phyloP scores from a whole-genome alignment of 768 basidiomycete species.

The Russula earlei region DNA sequence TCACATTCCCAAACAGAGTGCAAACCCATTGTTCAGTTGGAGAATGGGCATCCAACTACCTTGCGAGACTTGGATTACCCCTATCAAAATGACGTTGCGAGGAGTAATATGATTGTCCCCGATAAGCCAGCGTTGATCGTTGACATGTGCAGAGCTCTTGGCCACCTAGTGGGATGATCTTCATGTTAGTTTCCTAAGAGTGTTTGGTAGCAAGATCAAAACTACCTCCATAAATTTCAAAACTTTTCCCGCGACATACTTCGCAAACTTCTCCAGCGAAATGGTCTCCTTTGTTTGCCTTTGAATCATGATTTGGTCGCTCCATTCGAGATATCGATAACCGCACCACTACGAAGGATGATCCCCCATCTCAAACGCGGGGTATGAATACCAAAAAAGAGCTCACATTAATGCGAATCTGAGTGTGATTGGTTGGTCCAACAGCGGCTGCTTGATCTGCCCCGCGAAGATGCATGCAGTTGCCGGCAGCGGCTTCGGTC shows the following conservation, averaged over 20 bases:
- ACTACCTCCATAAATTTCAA: not conserved
- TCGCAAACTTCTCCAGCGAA: conserved; percentile 1
- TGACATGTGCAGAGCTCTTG: not conserved
- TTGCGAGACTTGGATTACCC: conserved; percentile 5
- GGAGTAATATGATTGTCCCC: not conserved
- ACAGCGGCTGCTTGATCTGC: not conserved
- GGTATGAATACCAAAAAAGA: not conserved
- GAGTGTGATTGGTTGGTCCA: not conserved
- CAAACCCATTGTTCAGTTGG: not conserved
- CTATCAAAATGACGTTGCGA: not conserved
- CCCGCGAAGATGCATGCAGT: not conserved
- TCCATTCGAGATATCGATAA: not conserved
- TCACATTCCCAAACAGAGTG: not conserved
- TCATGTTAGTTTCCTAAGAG: not conserved
- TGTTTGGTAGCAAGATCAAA: not conserved
- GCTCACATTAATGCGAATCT: conserved; percentile 12
- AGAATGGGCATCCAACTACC: conserved; percentile 17
- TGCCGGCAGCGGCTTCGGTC: not conserved
- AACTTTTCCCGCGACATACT: conserved; percentile 3
- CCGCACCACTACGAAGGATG: conserved; percentile 4
- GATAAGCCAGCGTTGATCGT: not conserved
- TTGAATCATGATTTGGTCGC: conserved; percentile 4
- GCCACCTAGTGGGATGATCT: not conserved
- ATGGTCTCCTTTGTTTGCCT: not conserved
- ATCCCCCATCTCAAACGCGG: not conserved